These are phyloP conservation scores for Phaffia australis DNA, from an alignment of 768 basidiomycete genomes.

Conservation along the genomic window DNA sequence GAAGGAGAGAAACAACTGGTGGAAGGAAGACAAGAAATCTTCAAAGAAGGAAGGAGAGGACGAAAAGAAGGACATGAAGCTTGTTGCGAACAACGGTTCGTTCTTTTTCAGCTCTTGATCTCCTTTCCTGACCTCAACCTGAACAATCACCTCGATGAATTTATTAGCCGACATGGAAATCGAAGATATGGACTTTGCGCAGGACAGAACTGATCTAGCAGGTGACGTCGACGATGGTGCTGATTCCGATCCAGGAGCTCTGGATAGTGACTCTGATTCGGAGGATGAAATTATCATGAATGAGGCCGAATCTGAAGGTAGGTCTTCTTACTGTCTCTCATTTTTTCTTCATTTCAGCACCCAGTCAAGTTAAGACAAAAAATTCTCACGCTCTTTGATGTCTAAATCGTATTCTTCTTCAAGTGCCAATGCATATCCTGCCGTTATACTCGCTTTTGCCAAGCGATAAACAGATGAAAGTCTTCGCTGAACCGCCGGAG, in stretches of 20 bases:
- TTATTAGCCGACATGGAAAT: conserved; percentile 38
- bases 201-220: conserved; percentile 47
- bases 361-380: conserved; percentile 43
- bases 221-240: conserved; percentile 54
- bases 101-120: neutral
- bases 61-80: conserved; percentile 25
- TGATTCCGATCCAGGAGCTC: conserved; percentile 51
- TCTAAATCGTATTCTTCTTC: conserved; percentile 19
- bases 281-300: conserved; percentile 49
- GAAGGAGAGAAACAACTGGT: neutral
- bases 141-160: neutral
- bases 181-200: conserved; percentile 40
- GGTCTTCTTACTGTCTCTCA: neutral
- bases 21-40: neutral
- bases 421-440: conserved; percentile 87
- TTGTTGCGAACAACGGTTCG: conserved; percentile 20
- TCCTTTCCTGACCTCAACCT: neutral
- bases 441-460: conserved; percentile 87
- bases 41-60: conserved; percentile 13
- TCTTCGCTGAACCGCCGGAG: conserved; percentile 72
- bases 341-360: too few species aligned
- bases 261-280: conserved; percentile 55
- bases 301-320: conserved; percentile 54
- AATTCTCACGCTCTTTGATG: conserved; percentile 20
- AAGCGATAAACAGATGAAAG: conserved; percentile 87